phyloP scores from a whole-genome alignment of 2,329 filamentous ascomycete genomes.

The Aspergillus carbonarius region DNA sequence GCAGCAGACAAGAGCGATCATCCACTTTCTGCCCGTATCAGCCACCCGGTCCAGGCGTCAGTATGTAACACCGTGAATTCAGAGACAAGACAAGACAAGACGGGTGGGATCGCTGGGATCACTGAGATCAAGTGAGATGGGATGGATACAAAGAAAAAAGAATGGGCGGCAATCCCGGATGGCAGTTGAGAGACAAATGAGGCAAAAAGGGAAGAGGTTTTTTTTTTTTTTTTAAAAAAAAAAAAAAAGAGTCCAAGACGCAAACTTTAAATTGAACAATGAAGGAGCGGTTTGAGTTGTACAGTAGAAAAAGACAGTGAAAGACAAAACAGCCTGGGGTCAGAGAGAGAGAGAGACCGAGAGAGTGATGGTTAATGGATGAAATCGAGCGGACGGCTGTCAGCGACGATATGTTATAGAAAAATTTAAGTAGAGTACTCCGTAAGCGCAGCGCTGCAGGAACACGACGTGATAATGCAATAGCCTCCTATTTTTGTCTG shows the following conservation, averaged over 20 bases:
- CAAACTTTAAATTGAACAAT: conserved; percentile 4
- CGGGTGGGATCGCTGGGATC: no score
- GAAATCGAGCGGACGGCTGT: background rate
- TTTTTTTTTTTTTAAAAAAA: no score
- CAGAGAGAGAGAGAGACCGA: conserved; percentile 9
- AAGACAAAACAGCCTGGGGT: background rate
- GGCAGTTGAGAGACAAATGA: conserved; percentile 1
- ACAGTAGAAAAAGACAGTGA: background rate
- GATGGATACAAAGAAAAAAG: conserved; percentile 9
- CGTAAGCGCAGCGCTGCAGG: background rate
- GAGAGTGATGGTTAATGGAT: conserved; percentile 3
- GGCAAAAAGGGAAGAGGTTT: conserved; percentile 9
- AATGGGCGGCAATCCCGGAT: conserved; percentile 3
- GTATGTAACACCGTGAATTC: background rate
- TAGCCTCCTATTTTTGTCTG: background rate
- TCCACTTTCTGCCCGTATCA: background rate
- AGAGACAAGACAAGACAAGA: no score
- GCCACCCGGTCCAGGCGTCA: background rate
- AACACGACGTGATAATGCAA: background rate
- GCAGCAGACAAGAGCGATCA: background rate
- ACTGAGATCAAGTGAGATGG: background rate
- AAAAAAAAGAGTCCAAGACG: conserved; percentile 7
- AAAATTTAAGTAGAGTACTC: background rate
- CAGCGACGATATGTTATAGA: background rate
- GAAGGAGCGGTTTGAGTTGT: background rate